Evolutionary conservation across 768 basidiomycete species (phyloP), one percentile per base, ranked within the genome.

Genomic region (Boletus subparvulus): DNA sequence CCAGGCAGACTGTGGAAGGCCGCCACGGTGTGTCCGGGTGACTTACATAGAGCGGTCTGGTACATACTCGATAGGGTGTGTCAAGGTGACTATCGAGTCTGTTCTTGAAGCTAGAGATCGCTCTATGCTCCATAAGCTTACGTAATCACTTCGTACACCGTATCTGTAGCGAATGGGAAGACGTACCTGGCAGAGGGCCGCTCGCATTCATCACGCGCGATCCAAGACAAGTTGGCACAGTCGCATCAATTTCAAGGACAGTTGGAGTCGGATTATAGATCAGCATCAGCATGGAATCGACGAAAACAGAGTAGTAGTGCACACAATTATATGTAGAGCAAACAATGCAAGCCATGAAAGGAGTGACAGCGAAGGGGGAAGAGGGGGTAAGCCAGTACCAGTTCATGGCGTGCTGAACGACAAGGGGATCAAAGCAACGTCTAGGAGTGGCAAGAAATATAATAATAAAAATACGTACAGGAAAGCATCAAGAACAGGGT

Each of bases 311-410:
- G 24, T n/a, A 41, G 13, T 47, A 58, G 21, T 56, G 45, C 58
- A 61, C 61, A 66, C 19, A 21, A 50, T 28, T 40, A 54, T 44
- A 48, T 47, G 37, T 24, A 42, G 9, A 42, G 19, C 26, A 39
- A 52, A 24, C 30, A 51, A 44, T 26, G 30, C 36, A 43, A 39
- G 54, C 53, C 61, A 61, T 49, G 55, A 54, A 64, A 58, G 6
- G 65, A 65, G 58, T 37, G 55, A 47, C 55, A 37, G 16, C 3
- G 28, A 64, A 55, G 24, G n/a, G 12, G 33, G 36, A n/a, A 36
- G 28, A 17, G 28, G 19, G n/a, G 58, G 50, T 48, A 65, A 33
- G 48, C 59, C 64, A 24, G 59, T 60, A 56, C 56, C 59, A 45
- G 14, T 55, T 54, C 58, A 62, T 59, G 61, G 55, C 55, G 17